Percentiles rank a stretch among this genome's conserved stretches.
Evolutionary conservation across 352 stramenopile species (phyloP).

Genomic region (Elongisporangium anandrum): DNA sequence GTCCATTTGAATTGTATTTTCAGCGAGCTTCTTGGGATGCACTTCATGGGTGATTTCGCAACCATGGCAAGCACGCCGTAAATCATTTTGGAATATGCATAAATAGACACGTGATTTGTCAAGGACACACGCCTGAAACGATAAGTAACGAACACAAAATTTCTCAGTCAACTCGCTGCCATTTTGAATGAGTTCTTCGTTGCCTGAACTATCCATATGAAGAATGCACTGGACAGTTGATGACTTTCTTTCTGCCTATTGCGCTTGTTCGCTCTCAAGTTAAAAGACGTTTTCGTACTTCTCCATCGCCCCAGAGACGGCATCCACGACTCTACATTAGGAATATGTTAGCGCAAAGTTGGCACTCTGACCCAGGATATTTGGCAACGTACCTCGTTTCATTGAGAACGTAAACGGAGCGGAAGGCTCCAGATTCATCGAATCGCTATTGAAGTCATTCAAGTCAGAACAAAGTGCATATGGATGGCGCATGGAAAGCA

Average conservation of each 20-base stretch:
- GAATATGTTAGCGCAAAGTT: not conserved
- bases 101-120: not conserved
- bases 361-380: not conserved
- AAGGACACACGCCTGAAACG: too few species aligned
- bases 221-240: not conserved
- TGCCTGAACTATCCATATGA: not conserved
- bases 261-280: slow-evolving; percentile 2
- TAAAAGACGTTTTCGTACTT: slow-evolving; percentile 85
- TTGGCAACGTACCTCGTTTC: slow-evolving; percentile 49
- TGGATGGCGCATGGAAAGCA: not conserved
- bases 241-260: not conserved
- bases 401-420: slow-evolving; percentile 88
- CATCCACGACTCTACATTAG: slow-evolving; percentile 62
- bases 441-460: slow-evolving; percentile 44
- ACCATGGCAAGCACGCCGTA: not conserved
- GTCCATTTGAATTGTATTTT: slow-evolving; percentile 55
- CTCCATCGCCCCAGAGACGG: slow-evolving; percentile 84
- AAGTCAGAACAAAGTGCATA: not conserved
- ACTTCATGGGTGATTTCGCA: slow-evolving; percentile 9
- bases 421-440: slow-evolving; percentile 80
- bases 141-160: not conserved
- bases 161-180: not conserved
- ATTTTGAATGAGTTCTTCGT: not conserved
- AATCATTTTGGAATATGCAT: not conserved
- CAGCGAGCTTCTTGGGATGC: slow-evolving; percentile 66